Conservation (phyloP, 2,329 filamentous ascomycete species). For the Clathrospora elynae region DNA sequence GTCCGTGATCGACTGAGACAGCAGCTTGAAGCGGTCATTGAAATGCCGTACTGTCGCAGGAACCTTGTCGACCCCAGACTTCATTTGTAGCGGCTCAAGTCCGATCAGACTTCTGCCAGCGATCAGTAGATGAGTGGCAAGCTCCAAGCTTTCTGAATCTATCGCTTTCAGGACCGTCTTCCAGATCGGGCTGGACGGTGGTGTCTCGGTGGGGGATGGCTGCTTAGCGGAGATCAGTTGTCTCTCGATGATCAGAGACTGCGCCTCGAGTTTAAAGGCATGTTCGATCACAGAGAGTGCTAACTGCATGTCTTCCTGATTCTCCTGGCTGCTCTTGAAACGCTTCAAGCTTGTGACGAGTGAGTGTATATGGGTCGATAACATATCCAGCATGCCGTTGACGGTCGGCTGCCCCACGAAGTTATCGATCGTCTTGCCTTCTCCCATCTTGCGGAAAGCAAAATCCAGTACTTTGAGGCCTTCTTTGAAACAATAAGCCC, state of each 20-base stretch:
- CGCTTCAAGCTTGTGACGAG: slow-evolving; percentile 44
- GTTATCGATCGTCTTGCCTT: slow-evolving; percentile 39
- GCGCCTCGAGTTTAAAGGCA: slow-evolving; percentile 72
- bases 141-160: slow-evolving; percentile 66
- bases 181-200: slow-evolving; percentile 78
- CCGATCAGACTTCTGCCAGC: slow-evolving; percentile 73
- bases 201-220: slow-evolving; percentile 66
- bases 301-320: slow-evolving; percentile 49
- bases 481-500: slow-evolving; percentile 66
- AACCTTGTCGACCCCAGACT: slow-evolving; percentile 45
- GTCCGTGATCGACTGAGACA: slow-evolving; percentile 68
- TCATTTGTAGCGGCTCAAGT: slow-evolving; percentile 69
- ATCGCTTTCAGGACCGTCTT: slow-evolving; percentile 73
- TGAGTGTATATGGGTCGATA: slow-evolving; percentile 61
- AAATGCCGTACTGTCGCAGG: slow-evolving; percentile 70
- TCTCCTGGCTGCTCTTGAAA: slow-evolving; percentile 30
- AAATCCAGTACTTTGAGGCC: slow-evolving; percentile 54
- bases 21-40: slow-evolving; percentile 71
- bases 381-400: slow-evolving; percentile 67
- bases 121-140: slow-evolving; percentile 76
- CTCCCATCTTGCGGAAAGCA: slow-evolving; percentile 41
- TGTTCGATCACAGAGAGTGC: slow-evolving; percentile 69
- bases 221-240: slow-evolving; percentile 66
- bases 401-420: slow-evolving; percentile 51
- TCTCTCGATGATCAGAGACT: slow-evolving; percentile 71